Evolutionary conservation across 768 basidiomycete genomes (phyloP).

Genomic region (Rubroboletus satanas): DNA sequence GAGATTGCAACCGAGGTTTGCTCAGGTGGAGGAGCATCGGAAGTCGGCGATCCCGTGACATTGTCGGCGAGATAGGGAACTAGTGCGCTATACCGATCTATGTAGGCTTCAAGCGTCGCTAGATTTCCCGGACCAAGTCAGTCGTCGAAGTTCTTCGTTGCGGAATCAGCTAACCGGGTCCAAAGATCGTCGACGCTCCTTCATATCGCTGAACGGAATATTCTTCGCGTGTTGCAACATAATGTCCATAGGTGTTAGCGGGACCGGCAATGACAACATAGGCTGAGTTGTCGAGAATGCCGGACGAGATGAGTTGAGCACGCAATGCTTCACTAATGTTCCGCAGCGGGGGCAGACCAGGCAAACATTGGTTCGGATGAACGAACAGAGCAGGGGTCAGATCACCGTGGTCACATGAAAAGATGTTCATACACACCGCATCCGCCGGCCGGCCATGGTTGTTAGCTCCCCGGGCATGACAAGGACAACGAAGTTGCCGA

Average conservation of each 20-base stretch:
- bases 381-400: constrained; percentile 2
- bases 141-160: not conserved
- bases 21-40: constrained; percentile 62
- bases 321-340: constrained; percentile 60
- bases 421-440: constrained; percentile 47
- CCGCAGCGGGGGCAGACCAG: not conserved
- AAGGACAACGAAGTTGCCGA: constrained; percentile 72
- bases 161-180: constrained; percentile 50
- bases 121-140: not conserved
- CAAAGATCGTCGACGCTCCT: constrained; percentile 77
- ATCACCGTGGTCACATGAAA: not conserved
- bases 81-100: constrained; percentile 67
- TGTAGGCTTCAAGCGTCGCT: constrained; percentile 80
- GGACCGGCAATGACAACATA: constrained; percentile 78
- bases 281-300: constrained; percentile 60
- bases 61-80: constrained; percentile 57
- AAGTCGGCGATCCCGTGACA: constrained; percentile 44
- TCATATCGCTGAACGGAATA: constrained; percentile 75
- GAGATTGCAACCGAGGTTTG: constrained; percentile 66
- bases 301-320: constrained; percentile 56
- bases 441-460: constrained; percentile 76
- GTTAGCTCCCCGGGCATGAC: constrained; percentile 77
- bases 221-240: constrained; percentile 69
- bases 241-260: constrained; percentile 78
- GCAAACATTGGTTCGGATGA: not conserved